phyloP scores from a whole-genome alignment of 345 rosid genomes.

The Syzygium jambos region DNA sequence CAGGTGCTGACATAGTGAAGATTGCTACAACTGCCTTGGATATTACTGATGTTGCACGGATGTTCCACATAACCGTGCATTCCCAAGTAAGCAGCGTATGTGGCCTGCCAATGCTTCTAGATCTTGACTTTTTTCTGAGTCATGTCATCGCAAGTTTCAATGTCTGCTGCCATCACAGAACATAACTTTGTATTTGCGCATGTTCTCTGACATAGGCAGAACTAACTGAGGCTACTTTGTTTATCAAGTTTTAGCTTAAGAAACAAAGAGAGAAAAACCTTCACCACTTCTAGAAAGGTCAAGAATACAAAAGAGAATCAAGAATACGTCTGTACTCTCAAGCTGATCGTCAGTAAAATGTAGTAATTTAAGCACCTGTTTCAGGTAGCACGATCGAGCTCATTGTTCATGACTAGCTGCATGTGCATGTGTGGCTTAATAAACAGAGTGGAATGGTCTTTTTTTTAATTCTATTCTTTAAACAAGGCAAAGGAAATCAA shows the following conservation, averaged over 20 bases:
- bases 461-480: not conserved
- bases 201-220: not conserved
- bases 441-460: not conserved
- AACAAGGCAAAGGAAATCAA: not conserved
- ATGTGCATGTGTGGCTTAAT: not conserved
- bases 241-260: not conserved
- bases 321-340: not conserved
- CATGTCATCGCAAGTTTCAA: not conserved
- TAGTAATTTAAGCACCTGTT: not conserved
- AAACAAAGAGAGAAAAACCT: not conserved
- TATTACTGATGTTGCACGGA: slow-evolving; percentile 76
- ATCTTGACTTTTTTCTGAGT: not conserved
- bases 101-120: not conserved
- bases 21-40: slow-evolving; percentile 85
- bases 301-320: not conserved
- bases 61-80: slow-evolving; percentile 76
- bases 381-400: not conserved
- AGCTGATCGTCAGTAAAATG: not conserved
- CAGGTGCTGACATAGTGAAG: slow-evolving; percentile 92
- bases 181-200: not conserved
- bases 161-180: not conserved
- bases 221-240: not conserved
- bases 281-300: not conserved
- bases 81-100: slow-evolving; percentile 61
- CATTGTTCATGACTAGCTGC: not conserved